Base-by-base conservation (phyloP, 495 filamentous ascomycete genomes). In the Acidiella bohemica region DNA sequence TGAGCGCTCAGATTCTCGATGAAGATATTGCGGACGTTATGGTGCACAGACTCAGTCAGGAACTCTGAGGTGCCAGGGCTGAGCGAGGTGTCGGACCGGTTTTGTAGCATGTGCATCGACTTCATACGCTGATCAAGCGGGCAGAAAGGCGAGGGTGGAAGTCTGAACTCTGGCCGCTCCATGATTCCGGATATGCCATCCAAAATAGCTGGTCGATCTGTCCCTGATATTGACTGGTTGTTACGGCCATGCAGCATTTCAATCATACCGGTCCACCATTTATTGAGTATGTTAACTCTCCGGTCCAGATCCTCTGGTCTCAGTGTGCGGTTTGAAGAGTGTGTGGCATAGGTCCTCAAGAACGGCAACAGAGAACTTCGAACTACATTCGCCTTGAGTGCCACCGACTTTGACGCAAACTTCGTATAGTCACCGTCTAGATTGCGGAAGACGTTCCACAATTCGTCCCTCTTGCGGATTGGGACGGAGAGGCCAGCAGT, bases 11-110 rank as follows among this genome's bases (percentile, higher is more conserved):
- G 62, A 51, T 93, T 95, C 49, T 84, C 75, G 10, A 79, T 74
- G 53, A 93, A 96, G 51, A 86, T 80, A 53, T 82, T 88, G 37
- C 81, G 75, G n/a, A 93, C 78, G 58, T 96, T 96, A 56, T 96
- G 88, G 51, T 84, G 78, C 11, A 93, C 80, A 4, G 88, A 93
- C 51, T 95, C 86, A 32, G 81, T 68, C 31, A 94, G 65, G 47
- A 92, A 88, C 41, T 84, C 76, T 5, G 84, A 88, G 13, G 71
- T 67, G 6, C 68, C 66, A 18, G 79, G 81, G 27, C 66, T 65
- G 11, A 76, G 53, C 3, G 75, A 76, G 3, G 55, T 60, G 19
- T 68, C 66, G 3, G 75, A 75, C 9, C 46, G 50, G 29, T 50
- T 39, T n/a, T 60, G 59, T 29, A 60, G 61, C 36, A 66, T 69